Evolutionary conservation across 2,329 filamentous ascomycete genomes (phyloP).

Genomic region (Endoconidiophora laricicola): DNA sequence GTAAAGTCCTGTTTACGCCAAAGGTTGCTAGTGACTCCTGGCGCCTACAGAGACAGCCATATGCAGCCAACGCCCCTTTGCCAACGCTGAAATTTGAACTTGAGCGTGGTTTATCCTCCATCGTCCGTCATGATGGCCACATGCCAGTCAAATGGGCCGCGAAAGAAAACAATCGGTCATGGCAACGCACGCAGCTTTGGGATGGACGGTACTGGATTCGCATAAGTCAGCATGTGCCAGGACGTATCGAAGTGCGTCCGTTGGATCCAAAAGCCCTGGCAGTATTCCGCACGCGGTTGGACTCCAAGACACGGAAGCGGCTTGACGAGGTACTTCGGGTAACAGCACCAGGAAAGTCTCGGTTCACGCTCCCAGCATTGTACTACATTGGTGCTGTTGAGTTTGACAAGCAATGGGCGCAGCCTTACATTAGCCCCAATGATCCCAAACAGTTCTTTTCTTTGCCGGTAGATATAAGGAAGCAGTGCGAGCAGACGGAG

Average conservation of each 20-base stretch:
- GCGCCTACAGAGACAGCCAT: slow-evolving; percentile 32
- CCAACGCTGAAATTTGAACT: slow-evolving; percentile 19
- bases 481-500: neutral
- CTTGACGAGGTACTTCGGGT: slow-evolving; percentile 29
- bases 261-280: slow-evolving; percentile 29
- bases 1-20: slow-evolving; percentile 24
- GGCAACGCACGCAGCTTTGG: slow-evolving; percentile 27
- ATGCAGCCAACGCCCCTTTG: slow-evolving; percentile 27
- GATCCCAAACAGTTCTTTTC: neutral
- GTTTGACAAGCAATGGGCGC: neutral
- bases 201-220: slow-evolving; percentile 48
- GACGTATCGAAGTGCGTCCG: slow-evolving; percentile 28
- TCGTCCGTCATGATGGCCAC: neutral
- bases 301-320: slow-evolving; percentile 16
- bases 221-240: slow-evolving; percentile 26
- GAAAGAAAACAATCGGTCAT: slow-evolving; percentile 9
- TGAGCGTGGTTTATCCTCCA: neutral
- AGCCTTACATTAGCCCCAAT: no score
- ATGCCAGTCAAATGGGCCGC: no score
- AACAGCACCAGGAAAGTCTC: slow-evolving; percentile 36
- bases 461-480: slow-evolving; percentile 11
- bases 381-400: slow-evolving; percentile 22
- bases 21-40: slow-evolving; percentile 27
- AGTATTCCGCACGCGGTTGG: slow-evolving; percentile 30
- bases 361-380: slow-evolving; percentile 38